A percentile compares a stretch with the other conserved stretches of the same genome.
Conservation (phyloP, 2,329 filamentous ascomycete species). For the Magnaporthales sp. region DNA sequence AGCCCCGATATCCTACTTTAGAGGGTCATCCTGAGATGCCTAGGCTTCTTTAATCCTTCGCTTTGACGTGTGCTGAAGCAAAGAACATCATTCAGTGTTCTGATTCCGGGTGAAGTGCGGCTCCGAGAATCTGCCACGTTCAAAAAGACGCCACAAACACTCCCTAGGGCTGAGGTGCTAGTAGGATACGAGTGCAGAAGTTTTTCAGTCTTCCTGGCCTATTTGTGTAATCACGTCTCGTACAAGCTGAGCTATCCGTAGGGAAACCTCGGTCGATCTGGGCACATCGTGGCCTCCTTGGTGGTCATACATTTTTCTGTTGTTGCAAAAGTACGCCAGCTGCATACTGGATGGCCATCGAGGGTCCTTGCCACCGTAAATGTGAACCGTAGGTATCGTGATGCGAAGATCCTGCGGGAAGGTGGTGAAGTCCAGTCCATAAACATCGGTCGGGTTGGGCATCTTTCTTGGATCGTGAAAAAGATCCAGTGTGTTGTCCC, state of each 20-base stretch:
- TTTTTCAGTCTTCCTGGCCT: not conserved
- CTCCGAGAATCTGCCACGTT: not conserved
- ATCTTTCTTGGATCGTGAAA: constrained; percentile 19
- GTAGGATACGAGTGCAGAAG: not conserved
- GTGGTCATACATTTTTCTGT: constrained; percentile 24
- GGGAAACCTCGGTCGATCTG: constrained; percentile 22
- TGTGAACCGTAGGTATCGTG: constrained; percentile 25
- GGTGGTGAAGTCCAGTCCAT: constrained; percentile 23
- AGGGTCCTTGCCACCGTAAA: constrained; percentile 27
- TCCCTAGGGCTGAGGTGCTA: not conserved
- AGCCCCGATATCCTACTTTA: not conserved
- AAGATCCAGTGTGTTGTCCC: constrained; percentile 23
- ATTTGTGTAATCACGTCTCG: constrained; percentile 11
- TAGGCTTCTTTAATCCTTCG: not conserved
- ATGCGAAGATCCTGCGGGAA: constrained; percentile 22
- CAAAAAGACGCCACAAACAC: not conserved
- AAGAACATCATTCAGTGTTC: not conserved
- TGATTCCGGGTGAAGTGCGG: not conserved
- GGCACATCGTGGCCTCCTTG: constrained; percentile 29
- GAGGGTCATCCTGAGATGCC: not conserved
- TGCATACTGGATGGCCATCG: constrained; percentile 25
- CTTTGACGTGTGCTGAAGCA: not conserved
- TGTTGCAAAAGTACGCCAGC: constrained; percentile 24
- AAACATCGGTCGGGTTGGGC: constrained; percentile 20
- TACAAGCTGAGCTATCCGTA: constrained; percentile 21